phyloP scores from a whole-genome alignment of 2,329 filamentous ascomycete species.

The Penicillium aurantiogriseum region DNA sequence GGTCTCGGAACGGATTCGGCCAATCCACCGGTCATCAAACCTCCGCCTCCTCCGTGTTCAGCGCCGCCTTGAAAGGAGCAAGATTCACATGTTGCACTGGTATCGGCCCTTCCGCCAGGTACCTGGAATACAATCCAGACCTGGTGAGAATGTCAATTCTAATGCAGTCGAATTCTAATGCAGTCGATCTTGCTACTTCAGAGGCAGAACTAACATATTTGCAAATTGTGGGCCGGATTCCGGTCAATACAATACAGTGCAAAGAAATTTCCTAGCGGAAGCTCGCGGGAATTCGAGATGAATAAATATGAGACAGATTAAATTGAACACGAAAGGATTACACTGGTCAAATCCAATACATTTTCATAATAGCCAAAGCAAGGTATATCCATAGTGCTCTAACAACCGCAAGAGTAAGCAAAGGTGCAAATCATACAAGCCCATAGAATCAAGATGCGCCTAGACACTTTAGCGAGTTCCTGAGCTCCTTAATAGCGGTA shows the following conservation, averaged over 20 bases:
- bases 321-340: not conserved
- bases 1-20: not conserved
- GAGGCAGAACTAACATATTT: too few relatives aligned
- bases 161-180: too few relatives aligned
- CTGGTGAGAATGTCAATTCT: too few relatives aligned
- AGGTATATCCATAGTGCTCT: constrained; percentile 2
- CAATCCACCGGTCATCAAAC: not conserved
- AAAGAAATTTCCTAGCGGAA: not conserved
- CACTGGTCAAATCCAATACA: not conserved
- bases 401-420: not conserved
- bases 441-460: constrained; percentile 50
- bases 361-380: not conserved
- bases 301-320: not conserved
- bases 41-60: too few relatives aligned
- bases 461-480: constrained; percentile 68
- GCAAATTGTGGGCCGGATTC: not conserved
- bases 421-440: not conserved
- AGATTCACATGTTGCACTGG: too few relatives aligned
- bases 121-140: too few relatives aligned
- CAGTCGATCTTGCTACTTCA: too few relatives aligned
- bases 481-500: constrained; percentile 83
- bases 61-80: too few relatives aligned
- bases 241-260: not conserved
- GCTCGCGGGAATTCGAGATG: not conserved
- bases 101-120: too few relatives aligned